A percentile compares a stretch with the other conserved stretches of the same genome.
phyloP scores from a whole-genome alignment of 768 basidiomycete species.

The Albatrellus ellisii region DNA sequence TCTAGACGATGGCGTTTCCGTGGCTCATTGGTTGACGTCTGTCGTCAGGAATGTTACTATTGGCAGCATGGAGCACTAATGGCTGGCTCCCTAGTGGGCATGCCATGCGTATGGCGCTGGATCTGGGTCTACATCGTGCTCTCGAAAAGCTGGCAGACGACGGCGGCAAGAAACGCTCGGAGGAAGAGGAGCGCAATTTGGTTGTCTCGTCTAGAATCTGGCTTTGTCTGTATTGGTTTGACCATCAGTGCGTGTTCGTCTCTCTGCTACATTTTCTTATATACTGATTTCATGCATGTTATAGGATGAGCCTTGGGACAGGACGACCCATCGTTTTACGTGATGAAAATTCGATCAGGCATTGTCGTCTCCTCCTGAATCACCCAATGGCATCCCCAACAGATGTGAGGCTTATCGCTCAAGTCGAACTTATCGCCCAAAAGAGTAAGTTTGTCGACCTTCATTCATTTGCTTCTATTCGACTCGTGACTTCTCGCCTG shows the following conservation, averaged over 20 bases:
- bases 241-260: constrained; percentile 62
- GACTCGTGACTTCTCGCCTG: neutral
- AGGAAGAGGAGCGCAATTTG: constrained; percentile 81
- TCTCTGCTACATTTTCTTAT: constrained; percentile 2
- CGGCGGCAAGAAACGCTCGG: constrained; percentile 44
- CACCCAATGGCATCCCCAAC: constrained; percentile 86
- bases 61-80: constrained; percentile 90
- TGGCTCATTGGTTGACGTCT: neutral
- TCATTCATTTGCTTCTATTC: neutral
- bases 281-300: constrained; percentile 6
- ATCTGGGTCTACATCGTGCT: constrained; percentile 86
- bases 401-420: constrained; percentile 76
- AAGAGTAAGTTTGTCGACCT: constrained; percentile 46
- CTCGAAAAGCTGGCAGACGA: constrained; percentile 82
- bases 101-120: constrained; percentile 91
- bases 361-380: constrained; percentile 67
- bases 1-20: neutral
- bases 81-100: constrained; percentile 94
- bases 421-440: constrained; percentile 83
- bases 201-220: constrained; percentile 90
- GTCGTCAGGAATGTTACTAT: constrained; percentile 66
- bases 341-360: constrained; percentile 77
- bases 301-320: constrained; percentile 82
- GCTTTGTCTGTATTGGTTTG: constrained; percentile 93
- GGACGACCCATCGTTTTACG: constrained; percentile 83